Evolutionary conservation across 2,329 filamentous ascomycete species (phyloP), one percentile per base, ranked within the genome.

Genomic region (Hypoxylon sp.): DNA sequence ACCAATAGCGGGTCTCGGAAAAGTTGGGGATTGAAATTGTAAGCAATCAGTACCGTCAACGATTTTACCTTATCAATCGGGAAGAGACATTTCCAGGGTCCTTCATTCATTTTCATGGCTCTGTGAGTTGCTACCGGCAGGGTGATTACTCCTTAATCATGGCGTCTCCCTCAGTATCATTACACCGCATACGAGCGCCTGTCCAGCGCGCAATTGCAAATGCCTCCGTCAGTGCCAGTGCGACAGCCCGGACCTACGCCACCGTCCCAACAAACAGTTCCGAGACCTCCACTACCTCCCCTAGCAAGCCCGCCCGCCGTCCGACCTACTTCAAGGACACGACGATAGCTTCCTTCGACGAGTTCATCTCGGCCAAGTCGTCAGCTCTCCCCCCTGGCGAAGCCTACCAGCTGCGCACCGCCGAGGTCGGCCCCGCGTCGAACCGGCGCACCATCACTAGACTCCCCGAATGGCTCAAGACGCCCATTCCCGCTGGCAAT

Each of bases 401-500:
- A 56, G 87, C 87, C 5, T 88, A 88, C 76, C 82, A 84, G 59
- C 81, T 90, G 43, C 83, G 84, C 70, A 90, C 88, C 39, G 88
- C 86, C 70, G 83, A 89, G 75, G 88, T 90, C 72, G 88, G 88
- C 37, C 88, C 88, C 19, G 84, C 83, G 27, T 87, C 87, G 65
- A 87, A 84, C 77, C 87, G 88, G 77, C 84, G 82, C 70, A 89
- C 87, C 71, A 87, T 90, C 73, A 90, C 88, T 12, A 89, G 96
- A 50, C 84, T 99, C 51, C 96, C 96, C 19, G 87, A 91, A 71
- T 99, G 96, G 96, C 88, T 99, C 69, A 97, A 98, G 85, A 99
- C 95, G 21, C 92, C 94, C 1, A 96, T 99, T 61, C 96, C 96
- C 0, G 88, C 89, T 11, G 90, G 90, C 67, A 91, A 88, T 77